These are phyloP conservation scores for Epichloe elymi DNA, from an alignment of 2,329 filamentous ascomycete species.

Conservation along the genomic window DNA sequence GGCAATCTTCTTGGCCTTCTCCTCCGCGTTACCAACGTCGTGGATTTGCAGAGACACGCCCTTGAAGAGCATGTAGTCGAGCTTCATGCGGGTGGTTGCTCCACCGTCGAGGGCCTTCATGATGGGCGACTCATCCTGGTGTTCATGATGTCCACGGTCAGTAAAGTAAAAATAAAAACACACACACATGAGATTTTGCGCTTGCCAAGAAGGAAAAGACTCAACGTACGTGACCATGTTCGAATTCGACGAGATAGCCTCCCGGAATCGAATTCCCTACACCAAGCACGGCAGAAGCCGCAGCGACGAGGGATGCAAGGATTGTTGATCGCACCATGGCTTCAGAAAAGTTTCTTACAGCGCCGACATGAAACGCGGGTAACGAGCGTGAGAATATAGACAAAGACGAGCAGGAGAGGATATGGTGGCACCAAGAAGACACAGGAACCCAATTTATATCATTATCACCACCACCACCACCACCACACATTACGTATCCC, in stretches of 20 bases:
- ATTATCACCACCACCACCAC: too few relatives aligned
- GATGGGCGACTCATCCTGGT: conserved; percentile 3
- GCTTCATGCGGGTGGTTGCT: conserved; percentile 31
- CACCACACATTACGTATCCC: background rate
- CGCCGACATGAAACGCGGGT: background rate
- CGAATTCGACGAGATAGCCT: conserved; percentile 40
- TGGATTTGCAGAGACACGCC: conserved; percentile 40
- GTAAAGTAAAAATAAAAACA: background rate
- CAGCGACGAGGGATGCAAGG: conserved; percentile 8
- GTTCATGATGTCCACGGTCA: background rate
- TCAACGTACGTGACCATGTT: conserved; percentile 30
- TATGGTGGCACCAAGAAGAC: background rate
- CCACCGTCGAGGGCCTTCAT: conserved; percentile 1
- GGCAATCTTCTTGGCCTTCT: conserved; percentile 28
- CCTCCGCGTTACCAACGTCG: conserved; percentile 29
- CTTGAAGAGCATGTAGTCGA: conserved; percentile 39
- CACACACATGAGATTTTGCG: background rate
- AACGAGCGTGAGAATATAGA: background rate
- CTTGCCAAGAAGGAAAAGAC: too few relatives aligned
- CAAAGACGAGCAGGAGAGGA: background rate
- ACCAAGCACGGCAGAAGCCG: conserved; percentile 16
- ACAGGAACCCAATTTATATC: too few relatives aligned
- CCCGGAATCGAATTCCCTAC: conserved; percentile 26
- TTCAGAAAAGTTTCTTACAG: background rate
- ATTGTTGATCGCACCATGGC: conserved; percentile 7